Conservation (phyloP, 2,329 filamentous ascomycete genomes). For the Macrophomina phaseolina region DNA sequence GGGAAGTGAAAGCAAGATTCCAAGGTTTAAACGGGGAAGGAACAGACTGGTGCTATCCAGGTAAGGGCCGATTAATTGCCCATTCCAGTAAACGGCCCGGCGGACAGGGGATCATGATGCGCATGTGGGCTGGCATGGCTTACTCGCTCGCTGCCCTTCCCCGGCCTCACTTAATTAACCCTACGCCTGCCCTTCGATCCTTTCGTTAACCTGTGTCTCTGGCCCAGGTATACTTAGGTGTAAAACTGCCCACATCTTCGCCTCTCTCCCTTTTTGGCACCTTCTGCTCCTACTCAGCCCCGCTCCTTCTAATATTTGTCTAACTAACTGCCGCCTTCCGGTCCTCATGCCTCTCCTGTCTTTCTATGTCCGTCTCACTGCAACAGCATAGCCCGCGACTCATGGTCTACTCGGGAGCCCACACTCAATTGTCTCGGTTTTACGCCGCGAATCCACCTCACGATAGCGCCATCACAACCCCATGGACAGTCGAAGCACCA, state of each 20-base stretch:
- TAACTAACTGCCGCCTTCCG: not conserved
- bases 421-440: too few species aligned
- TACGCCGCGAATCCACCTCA: too few species aligned
- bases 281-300: not conserved
- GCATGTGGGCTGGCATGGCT: constrained; percentile 8
- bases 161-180: not conserved
- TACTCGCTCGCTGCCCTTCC: not conserved
- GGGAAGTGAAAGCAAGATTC: not conserved
- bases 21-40: not conserved
- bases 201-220: not conserved
- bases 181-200: not conserved
- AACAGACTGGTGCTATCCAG: not conserved
- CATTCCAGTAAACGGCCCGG: constrained; percentile 23
- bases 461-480: too few species aligned
- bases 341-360: not conserved
- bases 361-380: not conserved
- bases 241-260: not conserved
- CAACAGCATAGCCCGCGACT: too few species aligned
- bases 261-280: not conserved
- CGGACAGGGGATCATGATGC: constrained; percentile 3
- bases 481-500: too few species aligned
- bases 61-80: constrained; percentile 24
- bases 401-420: too few species aligned
- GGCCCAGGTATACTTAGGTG: not conserved
- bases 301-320: not conserved